Percentiles rank a stretch among this genome's conserved stretches.
These are phyloP conservation scores for Microglena sp. DNA, from an alignment of 139 green algal species.

Conservation along the genomic window DNA sequence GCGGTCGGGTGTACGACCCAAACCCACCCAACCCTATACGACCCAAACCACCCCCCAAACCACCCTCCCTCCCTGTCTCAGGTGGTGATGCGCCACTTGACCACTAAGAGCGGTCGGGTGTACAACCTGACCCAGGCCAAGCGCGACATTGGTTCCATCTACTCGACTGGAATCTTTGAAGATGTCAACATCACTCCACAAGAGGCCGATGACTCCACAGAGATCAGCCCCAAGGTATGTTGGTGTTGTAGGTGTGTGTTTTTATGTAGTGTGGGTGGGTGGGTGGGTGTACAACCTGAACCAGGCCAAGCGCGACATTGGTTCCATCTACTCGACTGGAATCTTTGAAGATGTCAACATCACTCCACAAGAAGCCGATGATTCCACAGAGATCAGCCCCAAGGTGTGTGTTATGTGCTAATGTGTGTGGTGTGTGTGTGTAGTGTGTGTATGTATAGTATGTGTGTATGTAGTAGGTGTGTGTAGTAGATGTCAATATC, in stretches of 20 bases:
- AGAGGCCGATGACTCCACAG: conserved; percentile 62
- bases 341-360: conserved; percentile 89
- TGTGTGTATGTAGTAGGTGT: no score
- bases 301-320: conserved; percentile 72
- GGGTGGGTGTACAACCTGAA: conserved; percentile 57
- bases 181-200: conserved; percentile 83
- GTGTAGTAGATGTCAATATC: conserved; percentile 90
- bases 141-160: conserved; percentile 82
- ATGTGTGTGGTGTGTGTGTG: no score
- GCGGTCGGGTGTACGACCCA: neutral
- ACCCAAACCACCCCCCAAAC: neutral
- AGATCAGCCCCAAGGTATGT: conserved; percentile 40
- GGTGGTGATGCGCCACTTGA: conserved; percentile 6
- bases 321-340: conserved; percentile 82
- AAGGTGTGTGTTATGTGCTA: conserved; percentile 20
- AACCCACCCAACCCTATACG: neutral
- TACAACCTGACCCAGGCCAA: conserved; percentile 68
- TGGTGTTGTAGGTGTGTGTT: no score
- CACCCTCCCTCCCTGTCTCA: neutral
- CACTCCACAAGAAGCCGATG: conserved; percentile 56
- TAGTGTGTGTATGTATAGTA: no score
- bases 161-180: conserved; percentile 87
- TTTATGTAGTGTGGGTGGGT: neutral
- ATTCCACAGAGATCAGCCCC: conserved; percentile 39
- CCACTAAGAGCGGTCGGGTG: conserved; percentile 22